Evolutionary conservation across 2,329 filamentous ascomycete genomes (phyloP).

Genomic region (Emmonsiellopsis sp.): DNA sequence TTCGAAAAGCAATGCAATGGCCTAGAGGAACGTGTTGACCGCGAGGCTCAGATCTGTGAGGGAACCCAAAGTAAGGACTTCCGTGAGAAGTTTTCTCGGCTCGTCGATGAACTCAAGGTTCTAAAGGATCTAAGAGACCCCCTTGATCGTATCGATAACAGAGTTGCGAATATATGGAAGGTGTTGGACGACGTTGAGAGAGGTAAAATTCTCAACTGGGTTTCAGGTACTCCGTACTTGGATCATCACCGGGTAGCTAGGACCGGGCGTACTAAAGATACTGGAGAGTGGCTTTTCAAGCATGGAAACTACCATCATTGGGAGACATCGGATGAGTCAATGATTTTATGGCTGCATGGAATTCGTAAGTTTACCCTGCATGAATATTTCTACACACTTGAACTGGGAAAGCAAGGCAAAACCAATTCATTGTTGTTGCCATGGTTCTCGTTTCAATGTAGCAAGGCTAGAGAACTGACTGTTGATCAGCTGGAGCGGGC

Average conservation of each 20-base stretch:
- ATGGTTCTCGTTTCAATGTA: not conserved
- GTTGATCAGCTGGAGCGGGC: conserved; percentile 8
- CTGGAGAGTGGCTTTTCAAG: conserved; percentile 16
- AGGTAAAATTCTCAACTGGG: conserved; percentile 17
- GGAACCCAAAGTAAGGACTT: not conserved
- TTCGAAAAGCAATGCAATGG: conserved; percentile 7
- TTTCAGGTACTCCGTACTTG: conserved; percentile 15
- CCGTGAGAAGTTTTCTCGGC: not conserved
- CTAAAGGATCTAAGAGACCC: not conserved
- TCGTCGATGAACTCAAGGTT: not conserved
- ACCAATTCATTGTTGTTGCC: too few relatives aligned
- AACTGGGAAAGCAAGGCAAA: too few relatives aligned
- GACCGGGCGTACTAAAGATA: conserved; percentile 8
- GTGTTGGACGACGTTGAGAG: conserved; percentile 6
- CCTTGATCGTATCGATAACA: not conserved
- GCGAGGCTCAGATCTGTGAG: conserved; percentile 8
- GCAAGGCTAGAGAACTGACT: not conserved
- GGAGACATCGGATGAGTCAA: conserved; percentile 11
- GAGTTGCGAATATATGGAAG: not conserved
- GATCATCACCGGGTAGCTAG: conserved; percentile 12
- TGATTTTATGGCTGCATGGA: conserved; percentile 17
- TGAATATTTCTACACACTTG: not conserved
- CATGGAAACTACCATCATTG: conserved; percentile 12
- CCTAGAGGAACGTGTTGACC: conserved; percentile 6
- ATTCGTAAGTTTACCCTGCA: conserved; percentile 14